Conservation (phyloP, 1,284 basidiomycete species). For the Trichosporon sp. region DNA sequence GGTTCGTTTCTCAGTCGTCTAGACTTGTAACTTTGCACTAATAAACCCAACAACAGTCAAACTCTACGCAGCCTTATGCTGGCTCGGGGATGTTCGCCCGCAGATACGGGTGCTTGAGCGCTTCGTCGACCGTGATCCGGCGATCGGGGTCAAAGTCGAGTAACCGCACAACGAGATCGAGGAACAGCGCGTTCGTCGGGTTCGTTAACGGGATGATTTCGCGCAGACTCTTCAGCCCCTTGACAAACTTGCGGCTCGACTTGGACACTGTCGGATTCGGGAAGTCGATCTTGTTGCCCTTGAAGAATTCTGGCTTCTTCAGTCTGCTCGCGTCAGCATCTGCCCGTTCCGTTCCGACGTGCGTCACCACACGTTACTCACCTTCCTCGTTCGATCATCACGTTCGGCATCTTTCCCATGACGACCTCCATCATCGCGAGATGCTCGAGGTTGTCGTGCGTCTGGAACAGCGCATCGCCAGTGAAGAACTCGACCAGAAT, state of each 20-base stretch:
- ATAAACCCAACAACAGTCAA: neutral
- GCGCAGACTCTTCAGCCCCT: conserved; percentile 74
- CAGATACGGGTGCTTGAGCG: conserved; percentile 85
- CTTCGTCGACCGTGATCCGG: conserved; percentile 81
- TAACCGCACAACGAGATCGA: conserved; percentile 82
- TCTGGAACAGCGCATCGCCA: conserved; percentile 96
- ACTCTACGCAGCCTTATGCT: conserved; percentile 12
- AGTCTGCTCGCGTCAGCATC: conserved; percentile 58
- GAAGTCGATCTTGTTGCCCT: conserved; percentile 82
- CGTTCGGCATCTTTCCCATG: conserved; percentile 92
- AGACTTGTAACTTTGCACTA: conserved; percentile 1
- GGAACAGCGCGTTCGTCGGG: conserved; percentile 67
- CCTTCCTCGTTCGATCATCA: conserved; percentile 64
- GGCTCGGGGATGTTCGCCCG: conserved; percentile 34
- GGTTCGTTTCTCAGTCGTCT: conserved; percentile 6
- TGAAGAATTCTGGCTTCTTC: conserved; percentile 86
- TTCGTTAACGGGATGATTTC: conserved; percentile 77
- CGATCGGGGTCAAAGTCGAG: conserved; percentile 88
- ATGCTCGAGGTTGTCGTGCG: conserved; percentile 98
- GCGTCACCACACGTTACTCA: conserved; percentile 31
- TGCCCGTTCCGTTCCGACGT: neutral
- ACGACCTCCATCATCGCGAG: conserved; percentile 99
- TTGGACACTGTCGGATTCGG: conserved; percentile 82
- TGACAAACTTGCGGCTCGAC: conserved; percentile 92
- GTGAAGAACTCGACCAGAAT: conserved; percentile 99